A percentile compares a stretch with the other conserved stretches of the same genome.
phyloP scores from a whole-genome alignment of 2,329 filamentous ascomycete genomes.

The Scolecobasidium constrictum region DNA sequence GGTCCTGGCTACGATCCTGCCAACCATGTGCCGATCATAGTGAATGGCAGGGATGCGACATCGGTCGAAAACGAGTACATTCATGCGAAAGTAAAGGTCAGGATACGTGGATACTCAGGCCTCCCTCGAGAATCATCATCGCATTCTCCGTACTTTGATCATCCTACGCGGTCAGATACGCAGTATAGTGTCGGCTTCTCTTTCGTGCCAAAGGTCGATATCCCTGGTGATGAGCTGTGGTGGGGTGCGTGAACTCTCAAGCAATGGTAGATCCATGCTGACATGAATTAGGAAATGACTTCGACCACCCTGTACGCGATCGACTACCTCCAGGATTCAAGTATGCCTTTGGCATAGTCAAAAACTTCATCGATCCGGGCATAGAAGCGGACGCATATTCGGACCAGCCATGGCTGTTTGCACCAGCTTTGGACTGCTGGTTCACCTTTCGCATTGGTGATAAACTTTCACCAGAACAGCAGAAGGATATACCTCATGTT shows the following conservation, averaged over 20 bases:
- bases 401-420: conserved; percentile 78
- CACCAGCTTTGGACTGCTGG: conserved; percentile 49
- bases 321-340: conserved; percentile 77
- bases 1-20: conserved; percentile 63
- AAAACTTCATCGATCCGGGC: conserved; percentile 84
- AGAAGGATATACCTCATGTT: conserved; percentile 5
- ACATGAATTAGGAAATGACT: conserved; percentile 59
- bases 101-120: conserved; percentile 54
- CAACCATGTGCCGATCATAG: conserved; percentile 49
- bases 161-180: conserved; percentile 40
- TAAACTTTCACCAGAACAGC: conserved; percentile 2
- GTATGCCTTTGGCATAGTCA: conserved; percentile 73
- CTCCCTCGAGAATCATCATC: conserved; percentile 11
- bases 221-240: conserved; percentile 63
- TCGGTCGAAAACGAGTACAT: conserved; percentile 53
- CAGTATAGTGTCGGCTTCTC: conserved; percentile 77
- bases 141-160: conserved; percentile 5
- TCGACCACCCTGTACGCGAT: conserved; percentile 81
- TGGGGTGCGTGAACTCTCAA: conserved; percentile 41
- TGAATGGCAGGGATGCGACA: conserved; percentile 58
- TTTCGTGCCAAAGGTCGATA: conserved; percentile 57
- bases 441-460: conserved; percentile 9
- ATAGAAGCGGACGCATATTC: conserved; percentile 84
- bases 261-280: neutral
- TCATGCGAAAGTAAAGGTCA: conserved; percentile 61